A percentile compares a stretch with the other conserved stretches of the same genome.
Evolutionary conservation across 768 basidiomycete species (phyloP).

Genomic region (Termitomyces sp.): DNA sequence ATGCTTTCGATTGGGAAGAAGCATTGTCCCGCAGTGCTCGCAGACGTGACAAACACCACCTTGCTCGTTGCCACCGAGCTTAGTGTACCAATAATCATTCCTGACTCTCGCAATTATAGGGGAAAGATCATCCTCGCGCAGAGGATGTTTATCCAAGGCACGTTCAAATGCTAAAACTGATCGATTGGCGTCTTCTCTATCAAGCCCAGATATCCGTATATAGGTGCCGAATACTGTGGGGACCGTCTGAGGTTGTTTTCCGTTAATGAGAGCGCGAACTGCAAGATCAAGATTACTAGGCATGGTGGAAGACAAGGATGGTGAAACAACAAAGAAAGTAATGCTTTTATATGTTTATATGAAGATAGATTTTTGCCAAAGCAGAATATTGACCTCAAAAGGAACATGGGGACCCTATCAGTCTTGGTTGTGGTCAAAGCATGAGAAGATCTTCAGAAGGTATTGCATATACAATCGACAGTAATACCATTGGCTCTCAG

Average conservation of each 20-base stretch:
- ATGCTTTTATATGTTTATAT: background rate
- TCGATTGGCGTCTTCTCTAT: slow-evolving; percentile 3
- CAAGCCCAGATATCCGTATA: slow-evolving; percentile 13
- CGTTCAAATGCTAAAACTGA: slow-evolving; percentile 14
- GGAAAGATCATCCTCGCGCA: slow-evolving; percentile 7
- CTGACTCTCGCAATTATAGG: slow-evolving; percentile 12
- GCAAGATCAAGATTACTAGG: slow-evolving; percentile 16
- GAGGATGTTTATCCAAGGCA: slow-evolving; percentile 15
- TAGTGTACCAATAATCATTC: slow-evolving; percentile 17
- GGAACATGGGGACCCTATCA: slow-evolving; percentile 9
- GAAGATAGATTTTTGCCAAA: background rate
- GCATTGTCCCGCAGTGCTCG: slow-evolving; percentile 11
- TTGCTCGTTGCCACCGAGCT: slow-evolving; percentile 13
- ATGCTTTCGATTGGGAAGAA: background rate
- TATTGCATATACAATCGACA: background rate
- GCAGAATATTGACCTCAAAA: background rate
- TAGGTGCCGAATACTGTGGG: slow-evolving; percentile 13
- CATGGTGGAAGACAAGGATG: slow-evolving; percentile 3
- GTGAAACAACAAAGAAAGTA: background rate
- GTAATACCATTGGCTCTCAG: background rate
- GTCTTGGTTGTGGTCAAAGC: slow-evolving; percentile 4
- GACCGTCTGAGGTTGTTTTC: slow-evolving; percentile 12
- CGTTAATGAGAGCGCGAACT: slow-evolving; percentile 6
- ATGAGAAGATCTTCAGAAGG: background rate
- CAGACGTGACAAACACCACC: slow-evolving; percentile 11